Percentiles rank a stretch among this genome's conserved stretches.
Conservation (phyloP, 192 early-diverging fungal species). For the Backusella parvicylindrica region DNA sequence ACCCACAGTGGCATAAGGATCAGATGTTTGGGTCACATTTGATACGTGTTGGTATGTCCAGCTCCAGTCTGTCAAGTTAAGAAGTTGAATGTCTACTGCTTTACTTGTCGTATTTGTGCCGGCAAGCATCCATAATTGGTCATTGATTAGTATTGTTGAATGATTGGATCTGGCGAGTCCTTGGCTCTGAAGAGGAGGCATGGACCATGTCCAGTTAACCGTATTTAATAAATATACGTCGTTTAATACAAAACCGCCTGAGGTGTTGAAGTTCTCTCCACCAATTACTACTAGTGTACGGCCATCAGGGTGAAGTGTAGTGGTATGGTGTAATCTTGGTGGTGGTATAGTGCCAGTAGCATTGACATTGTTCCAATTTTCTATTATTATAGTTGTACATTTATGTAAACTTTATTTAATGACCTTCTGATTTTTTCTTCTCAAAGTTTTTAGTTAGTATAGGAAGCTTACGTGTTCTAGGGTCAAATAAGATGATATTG, state of each 20-base stretch:
- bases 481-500: constrained; percentile 6
- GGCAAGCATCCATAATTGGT: constrained; percentile 12
- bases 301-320: constrained; percentile 9
- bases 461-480: constrained; percentile 2
- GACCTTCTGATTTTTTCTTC: background rate
- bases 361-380: background rate
- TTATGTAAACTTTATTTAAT: background rate
- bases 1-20: background rate
- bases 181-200: background rate
- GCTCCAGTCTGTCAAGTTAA: background rate
- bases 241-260: background rate
- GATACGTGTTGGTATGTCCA: background rate
- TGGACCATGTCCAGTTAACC: background rate
- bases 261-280: background rate
- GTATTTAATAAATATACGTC: background rate
- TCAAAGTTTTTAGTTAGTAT: background rate
- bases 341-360: background rate
- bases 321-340: constrained; percentile 9
- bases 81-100: constrained; percentile 9
- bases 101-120: background rate
- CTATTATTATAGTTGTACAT: background rate
- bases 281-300: background rate
- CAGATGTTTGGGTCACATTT: background rate
- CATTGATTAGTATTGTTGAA: constrained; percentile 6
- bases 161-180: constrained; percentile 3